These are phyloP conservation scores for Tolypocladium endophyticum DNA, from an alignment of 2,329 filamentous ascomycete genomes.

Conservation along the genomic window DNA sequence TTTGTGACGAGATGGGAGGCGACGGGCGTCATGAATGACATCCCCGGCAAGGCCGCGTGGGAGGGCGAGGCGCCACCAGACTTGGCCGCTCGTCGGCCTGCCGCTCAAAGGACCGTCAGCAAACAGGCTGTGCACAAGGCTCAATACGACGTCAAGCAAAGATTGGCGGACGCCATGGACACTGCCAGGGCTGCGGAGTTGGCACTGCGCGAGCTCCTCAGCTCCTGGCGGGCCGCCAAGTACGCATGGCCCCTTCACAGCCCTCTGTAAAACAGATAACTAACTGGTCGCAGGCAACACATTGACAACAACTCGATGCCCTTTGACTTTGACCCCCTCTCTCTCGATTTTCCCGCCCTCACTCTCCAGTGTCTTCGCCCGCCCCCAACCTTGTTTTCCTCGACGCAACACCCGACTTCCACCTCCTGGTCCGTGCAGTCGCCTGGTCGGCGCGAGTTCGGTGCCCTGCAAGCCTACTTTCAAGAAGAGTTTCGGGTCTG, in stretches of 20 bases:
- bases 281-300: slow-evolving; percentile 32
- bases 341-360: slow-evolving; percentile 77
- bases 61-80: slow-evolving; percentile 24
- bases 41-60: slow-evolving; percentile 34
- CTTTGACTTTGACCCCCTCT: slow-evolving; percentile 75
- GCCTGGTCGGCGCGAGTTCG: slow-evolving; percentile 62
- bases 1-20: slow-evolving; percentile 60
- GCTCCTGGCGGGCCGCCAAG: slow-evolving; percentile 75
- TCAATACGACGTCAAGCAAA: slow-evolving; percentile 53
- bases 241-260: slow-evolving; percentile 33
- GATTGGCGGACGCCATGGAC: slow-evolving; percentile 60
- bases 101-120: slow-evolving; percentile 32
- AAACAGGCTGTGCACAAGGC: slow-evolving; percentile 45
- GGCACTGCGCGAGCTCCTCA: slow-evolving; percentile 71
- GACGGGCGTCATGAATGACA: slow-evolving; percentile 69
- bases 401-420: slow-evolving; percentile 65
- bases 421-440: slow-evolving; percentile 74
- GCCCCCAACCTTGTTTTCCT: slow-evolving; percentile 73
- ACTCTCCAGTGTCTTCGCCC: slow-evolving; percentile 71
- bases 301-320: slow-evolving; percentile 45
- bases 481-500: slow-evolving; percentile 56
- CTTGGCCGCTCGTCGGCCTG: slow-evolving; percentile 20
- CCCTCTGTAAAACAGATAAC: slow-evolving; percentile 9
- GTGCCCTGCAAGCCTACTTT: slow-evolving; percentile 59
- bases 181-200: slow-evolving; percentile 76